Evolutionary conservation across 345 rosid genomes (phyloP).

Genomic region (Syzygium aqueum): DNA sequence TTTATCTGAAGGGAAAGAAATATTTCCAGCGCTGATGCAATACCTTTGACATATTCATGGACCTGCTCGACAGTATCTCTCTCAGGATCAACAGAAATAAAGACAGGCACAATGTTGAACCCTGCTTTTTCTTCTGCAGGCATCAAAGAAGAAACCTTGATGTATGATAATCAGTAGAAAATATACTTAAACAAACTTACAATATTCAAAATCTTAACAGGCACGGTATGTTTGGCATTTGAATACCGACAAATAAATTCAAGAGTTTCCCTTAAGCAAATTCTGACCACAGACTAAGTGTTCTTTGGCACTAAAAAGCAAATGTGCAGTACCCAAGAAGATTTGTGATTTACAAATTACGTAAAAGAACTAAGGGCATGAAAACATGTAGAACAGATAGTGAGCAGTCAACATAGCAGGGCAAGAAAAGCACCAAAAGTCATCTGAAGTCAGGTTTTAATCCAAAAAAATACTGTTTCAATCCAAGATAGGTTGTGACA

Average conservation of each 20-base stretch:
- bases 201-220: neutral
- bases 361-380: neutral
- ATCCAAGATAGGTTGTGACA: neutral
- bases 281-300: neutral
- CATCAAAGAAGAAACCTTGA: neutral
- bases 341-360: neutral
- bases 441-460: neutral
- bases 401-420: neutral
- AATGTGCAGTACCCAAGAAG: neutral
- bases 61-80: slow-evolving; percentile 93
- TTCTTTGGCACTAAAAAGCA: neutral
- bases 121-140: slow-evolving; percentile 66
- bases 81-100: slow-evolving; percentile 95
- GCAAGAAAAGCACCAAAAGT: neutral
- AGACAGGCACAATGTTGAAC: slow-evolving; percentile 65
- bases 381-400: neutral
- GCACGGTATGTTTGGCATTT: neutral
- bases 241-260: neutral
- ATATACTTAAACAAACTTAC: neutral
- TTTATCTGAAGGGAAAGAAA: neutral
- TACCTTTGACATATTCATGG: slow-evolving; percentile 88
- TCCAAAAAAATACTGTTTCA: neutral
- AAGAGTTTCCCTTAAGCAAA: neutral
- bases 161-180: neutral
- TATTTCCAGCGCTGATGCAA: neutral